Evolutionary conservation across 176 grass and related monocot genomes (phyloP).

Genomic region (Cenchrus purpureus): DNA sequence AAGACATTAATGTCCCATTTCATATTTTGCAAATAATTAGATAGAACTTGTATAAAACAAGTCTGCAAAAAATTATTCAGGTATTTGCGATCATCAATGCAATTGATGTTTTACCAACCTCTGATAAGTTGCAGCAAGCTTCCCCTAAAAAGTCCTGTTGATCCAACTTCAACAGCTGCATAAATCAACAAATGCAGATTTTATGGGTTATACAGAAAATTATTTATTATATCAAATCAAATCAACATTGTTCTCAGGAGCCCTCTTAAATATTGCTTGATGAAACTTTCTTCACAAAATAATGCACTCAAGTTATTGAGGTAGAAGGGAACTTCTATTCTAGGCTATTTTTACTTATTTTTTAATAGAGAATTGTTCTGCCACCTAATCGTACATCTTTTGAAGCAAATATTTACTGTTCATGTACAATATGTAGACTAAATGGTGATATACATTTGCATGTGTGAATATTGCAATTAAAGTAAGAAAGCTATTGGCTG

Average conservation of each 20-base stretch:
- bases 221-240: too few relatives aligned
- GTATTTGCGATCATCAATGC: constrained; percentile 18
- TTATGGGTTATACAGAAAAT: constrained; percentile 1
- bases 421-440: background rate
- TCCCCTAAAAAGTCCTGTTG: constrained; percentile 91
- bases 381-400: constrained; percentile 8
- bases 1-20: background rate
- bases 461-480: background rate
- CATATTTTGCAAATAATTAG: constrained; percentile 21
- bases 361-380: constrained; percentile 14
- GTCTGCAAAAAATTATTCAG: constrained; percentile 11
- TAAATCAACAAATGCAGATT: constrained; percentile 29
- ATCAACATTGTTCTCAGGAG: background rate
- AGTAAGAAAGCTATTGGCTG: background rate
- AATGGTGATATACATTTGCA: constrained; percentile 12
- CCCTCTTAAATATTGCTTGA: background rate
- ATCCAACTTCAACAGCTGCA: constrained; percentile 76
- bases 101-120: constrained; percentile 58
- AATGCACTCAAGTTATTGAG: background rate
- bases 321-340: constrained; percentile 12
- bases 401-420: background rate
- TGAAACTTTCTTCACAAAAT: constrained; percentile 13
- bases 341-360: background rate
- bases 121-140: constrained; percentile 75
- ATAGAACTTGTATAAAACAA: background rate